Base-by-base conservation (phyloP, 768 basidiomycete species). In the Phaffia tasmanica region DNA sequence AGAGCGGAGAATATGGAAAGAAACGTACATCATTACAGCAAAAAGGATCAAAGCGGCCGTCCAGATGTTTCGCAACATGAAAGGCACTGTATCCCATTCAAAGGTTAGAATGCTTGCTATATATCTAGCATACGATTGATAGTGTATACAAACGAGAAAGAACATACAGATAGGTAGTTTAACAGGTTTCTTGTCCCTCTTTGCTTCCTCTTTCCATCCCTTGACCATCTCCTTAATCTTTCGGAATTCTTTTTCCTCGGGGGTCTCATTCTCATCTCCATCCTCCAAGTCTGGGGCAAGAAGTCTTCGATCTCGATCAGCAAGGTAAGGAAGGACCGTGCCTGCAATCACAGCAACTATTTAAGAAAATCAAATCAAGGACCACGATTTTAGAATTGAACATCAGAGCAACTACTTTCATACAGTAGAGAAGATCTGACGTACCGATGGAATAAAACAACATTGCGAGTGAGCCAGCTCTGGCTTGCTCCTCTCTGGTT, bases 11-110 rank as follows among this genome's bases (percentile, higher is more conserved):
- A 42, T 42, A 11, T 11, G 4, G 4, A 4, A 42, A 42, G 35
- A 29, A 42, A 58, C 66, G n/a, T 35, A 67, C 78, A 87, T 89
- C 68, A 95, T 78, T 29, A 86, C 57, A 32, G 82, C 83, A 77
- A 93, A 97, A 35, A 93, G 78, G 0, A 92, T 65, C 72, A 95
- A 79, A 6, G 91, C 89, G 8, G 85, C 88, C 21, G 84, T 89
- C 93, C 93, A 95, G 70, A 95, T 89, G 72, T 95, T 92, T 63
- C 92, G 83, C 62, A 95, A 79, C 73, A 94, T 83, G 77, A 94
- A 86, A 14, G 93, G 89, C 85, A 87, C 75, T 75, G 58, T 25
- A 42, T 32, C 35, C 35, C 35, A 42, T 42, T 42, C 35, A 42
- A 42, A 42, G 35, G 35, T 11, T 11, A 42, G 35, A 11, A 42